A percentile compares a stretch with the other conserved stretches of the same genome.
phyloP scores from a whole-genome alignment of 768 basidiomycete species.

The Rhodocollybia butyracea region DNA sequence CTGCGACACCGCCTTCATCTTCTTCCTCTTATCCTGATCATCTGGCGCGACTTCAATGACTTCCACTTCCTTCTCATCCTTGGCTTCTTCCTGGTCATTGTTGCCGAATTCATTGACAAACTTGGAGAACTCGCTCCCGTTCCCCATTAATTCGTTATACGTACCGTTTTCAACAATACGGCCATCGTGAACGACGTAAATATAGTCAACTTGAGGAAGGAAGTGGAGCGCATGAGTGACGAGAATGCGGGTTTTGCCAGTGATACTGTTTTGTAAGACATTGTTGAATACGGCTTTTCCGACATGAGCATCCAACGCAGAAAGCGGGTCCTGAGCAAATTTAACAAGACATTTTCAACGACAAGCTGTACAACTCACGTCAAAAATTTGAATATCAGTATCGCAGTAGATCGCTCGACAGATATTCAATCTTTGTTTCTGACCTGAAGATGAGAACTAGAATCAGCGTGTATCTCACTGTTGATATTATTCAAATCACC shows the following conservation, averaged over 20 bases:
- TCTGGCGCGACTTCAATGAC: constrained; percentile 33
- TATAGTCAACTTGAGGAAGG: constrained; percentile 83
- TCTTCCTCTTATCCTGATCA: constrained; percentile 31
- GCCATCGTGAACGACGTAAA: constrained; percentile 77
- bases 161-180: constrained; percentile 78
- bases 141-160: constrained; percentile 65
- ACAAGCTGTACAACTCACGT: constrained; percentile 36
- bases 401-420: constrained; percentile 85
- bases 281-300: constrained; percentile 86
- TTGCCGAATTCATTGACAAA: constrained; percentile 78
- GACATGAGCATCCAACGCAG: constrained; percentile 92
- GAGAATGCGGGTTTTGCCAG: constrained; percentile 77
- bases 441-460: too few relatives aligned
- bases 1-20: constrained; percentile 38
- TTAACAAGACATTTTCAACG: neutral
- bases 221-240: constrained; percentile 93
- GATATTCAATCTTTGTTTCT: constrained; percentile 78
- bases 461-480: too few relatives aligned
- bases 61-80: constrained; percentile 44
- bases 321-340: constrained; percentile 63
- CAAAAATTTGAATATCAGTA: constrained; percentile 84
- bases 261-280: constrained; percentile 61
- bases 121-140: constrained; percentile 63
- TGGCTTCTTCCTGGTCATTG: constrained; percentile 52
- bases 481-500: too few relatives aligned